Conservation (phyloP, 2,329 filamentous ascomycete genomes). For the Talaromyces sp. region DNA sequence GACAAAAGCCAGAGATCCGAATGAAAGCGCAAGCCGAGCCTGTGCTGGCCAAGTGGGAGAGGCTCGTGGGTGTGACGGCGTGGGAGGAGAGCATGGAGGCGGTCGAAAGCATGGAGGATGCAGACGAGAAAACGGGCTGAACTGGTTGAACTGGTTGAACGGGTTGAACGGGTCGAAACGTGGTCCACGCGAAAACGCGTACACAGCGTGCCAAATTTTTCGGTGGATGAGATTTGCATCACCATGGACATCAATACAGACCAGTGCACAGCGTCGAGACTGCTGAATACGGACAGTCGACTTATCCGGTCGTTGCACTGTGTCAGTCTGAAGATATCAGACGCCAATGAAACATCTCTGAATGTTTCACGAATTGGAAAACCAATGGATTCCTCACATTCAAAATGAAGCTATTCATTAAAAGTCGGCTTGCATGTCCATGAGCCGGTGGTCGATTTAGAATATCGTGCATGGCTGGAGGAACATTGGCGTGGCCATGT, state of each 20-base stretch:
- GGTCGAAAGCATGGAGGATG: constrained; percentile 27
- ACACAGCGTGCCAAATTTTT: constrained; percentile 32
- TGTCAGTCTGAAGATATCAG: neutral
- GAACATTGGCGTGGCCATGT: neutral
- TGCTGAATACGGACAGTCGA: neutral
- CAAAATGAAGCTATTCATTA: neutral
- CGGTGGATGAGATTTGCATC: neutral
- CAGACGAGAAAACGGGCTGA: constrained; percentile 4
- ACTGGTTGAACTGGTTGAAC: no score
- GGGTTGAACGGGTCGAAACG: no score
- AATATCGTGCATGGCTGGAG: neutral
- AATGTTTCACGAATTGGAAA: neutral
- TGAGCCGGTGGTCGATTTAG: neutral
- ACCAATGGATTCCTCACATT: neutral
- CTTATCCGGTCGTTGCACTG: neutral
- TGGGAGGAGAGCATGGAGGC: constrained; percentile 37
- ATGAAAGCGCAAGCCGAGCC: constrained; percentile 25
- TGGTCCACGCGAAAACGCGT: no score
- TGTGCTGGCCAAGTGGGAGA: constrained; percentile 28
- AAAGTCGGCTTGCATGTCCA: neutral
- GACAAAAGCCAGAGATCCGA: constrained; percentile 23
- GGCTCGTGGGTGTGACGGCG: constrained; percentile 23
- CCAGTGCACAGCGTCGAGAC: neutral
- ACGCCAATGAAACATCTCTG: neutral
- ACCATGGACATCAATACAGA: neutral